Conservation (phyloP, 2,329 filamentous ascomycete species). For the Claviceps fusiformis region DNA sequence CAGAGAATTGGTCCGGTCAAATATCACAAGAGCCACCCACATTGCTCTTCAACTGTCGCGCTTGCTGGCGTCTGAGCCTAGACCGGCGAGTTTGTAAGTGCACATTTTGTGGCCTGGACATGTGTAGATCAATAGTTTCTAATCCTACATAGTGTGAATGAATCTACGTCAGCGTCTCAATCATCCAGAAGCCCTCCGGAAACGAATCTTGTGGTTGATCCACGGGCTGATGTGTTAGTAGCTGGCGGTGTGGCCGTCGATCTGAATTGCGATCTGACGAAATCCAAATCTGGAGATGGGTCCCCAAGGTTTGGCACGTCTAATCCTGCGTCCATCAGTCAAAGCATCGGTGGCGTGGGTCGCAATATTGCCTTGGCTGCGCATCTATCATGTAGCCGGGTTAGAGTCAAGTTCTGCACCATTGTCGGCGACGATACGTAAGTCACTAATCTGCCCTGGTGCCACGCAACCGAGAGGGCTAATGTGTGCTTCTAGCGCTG, state of each 20-base stretch:
- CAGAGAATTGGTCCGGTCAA: slow-evolving; percentile 42
- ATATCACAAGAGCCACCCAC: slow-evolving; percentile 40
- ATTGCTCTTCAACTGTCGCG: slow-evolving; percentile 39
- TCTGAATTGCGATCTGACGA: slow-evolving; percentile 62
- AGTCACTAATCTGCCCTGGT: slow-evolving; percentile 14
- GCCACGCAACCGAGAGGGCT: neutral
- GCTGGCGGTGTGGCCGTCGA: slow-evolving; percentile 86
- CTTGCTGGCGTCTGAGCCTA: slow-evolving; percentile 22
- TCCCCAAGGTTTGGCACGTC: slow-evolving; percentile 58
- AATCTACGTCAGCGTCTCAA: slow-evolving; percentile 4
- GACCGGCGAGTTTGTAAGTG: slow-evolving; percentile 24
- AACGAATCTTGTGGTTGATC: slow-evolving; percentile 6
- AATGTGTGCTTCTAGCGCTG: slow-evolving; percentile 36
- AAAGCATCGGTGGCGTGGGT: slow-evolving; percentile 81
- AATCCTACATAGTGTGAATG: slow-evolving; percentile 22
- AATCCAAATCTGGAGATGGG: slow-evolving; percentile 13
- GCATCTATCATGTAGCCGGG: slow-evolving; percentile 47
- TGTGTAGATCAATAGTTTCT: slow-evolving; percentile 13
- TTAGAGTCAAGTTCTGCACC: slow-evolving; percentile 61
- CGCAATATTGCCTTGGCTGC: slow-evolving; percentile 83
- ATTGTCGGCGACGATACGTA: slow-evolving; percentile 67
- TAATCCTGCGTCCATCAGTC: slow-evolving; percentile 67
- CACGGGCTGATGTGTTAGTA: slow-evolving; percentile 57
- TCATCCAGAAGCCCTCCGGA: neutral
- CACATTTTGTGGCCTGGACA: slow-evolving; percentile 9